phyloP scores from a whole-genome alignment of 148 eudicot species.

The Agrostemma githago region DNA sequence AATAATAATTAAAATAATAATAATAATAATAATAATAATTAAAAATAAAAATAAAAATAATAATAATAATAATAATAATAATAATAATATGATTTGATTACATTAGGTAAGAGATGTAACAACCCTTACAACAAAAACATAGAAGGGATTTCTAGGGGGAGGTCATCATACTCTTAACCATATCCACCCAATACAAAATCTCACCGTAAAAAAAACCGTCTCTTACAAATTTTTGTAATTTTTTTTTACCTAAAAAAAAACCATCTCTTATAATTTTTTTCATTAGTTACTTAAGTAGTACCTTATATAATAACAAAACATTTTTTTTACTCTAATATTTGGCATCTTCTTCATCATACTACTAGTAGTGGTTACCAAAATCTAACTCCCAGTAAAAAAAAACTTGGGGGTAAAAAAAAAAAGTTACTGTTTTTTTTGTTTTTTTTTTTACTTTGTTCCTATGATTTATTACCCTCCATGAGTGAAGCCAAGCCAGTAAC shows the following conservation, averaged over 20 bases:
- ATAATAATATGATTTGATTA: conserved; percentile 18
- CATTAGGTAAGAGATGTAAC: conserved; percentile 21
- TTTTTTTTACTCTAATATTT: conserved; percentile 5
- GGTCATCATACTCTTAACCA: conserved; percentile 19
- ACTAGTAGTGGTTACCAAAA: conserved; percentile 25
- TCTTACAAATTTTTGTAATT: too few species aligned
- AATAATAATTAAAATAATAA: too few species aligned
- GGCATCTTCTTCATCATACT: neutral
- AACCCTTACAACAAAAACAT: conserved; percentile 55
- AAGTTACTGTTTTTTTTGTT: conserved; percentile 18
- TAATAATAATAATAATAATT: too few species aligned
- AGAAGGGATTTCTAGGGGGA: conserved; percentile 35
- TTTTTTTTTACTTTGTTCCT: neutral
- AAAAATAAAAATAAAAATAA: too few species aligned
- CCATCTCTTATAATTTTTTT: too few species aligned
- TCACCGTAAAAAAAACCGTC: neutral
- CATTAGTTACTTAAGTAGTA: conserved; percentile 6
- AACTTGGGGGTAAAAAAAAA: conserved; percentile 4
- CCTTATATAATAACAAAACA: neutral
- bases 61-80: too few species aligned
- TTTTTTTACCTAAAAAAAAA: too few species aligned
- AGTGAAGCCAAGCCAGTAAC: conserved; percentile 57
- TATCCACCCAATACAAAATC: conserved; percentile 17
- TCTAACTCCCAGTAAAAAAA: conserved; percentile 24
- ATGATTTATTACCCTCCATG: conserved; percentile 37